A percentile compares a stretch with the other conserved stretches of the same genome.
These are phyloP conservation scores for Blastobotrys americana DNA, from an alignment of 805 yeast species.

Conservation along the genomic window DNA sequence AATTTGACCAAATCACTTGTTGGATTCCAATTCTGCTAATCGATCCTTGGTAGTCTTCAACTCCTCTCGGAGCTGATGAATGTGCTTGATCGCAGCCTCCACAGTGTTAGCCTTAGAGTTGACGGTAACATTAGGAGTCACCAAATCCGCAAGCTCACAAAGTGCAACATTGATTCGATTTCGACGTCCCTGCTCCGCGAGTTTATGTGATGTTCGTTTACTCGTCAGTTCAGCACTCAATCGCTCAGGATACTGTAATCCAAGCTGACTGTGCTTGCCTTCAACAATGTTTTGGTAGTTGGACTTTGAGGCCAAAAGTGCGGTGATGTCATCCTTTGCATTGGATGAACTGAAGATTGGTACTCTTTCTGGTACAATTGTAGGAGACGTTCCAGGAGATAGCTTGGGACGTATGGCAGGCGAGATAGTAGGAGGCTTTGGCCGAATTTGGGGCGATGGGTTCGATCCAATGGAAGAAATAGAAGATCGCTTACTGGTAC, in stretches of 20 bases:
- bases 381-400: slow-evolving; percentile 21
- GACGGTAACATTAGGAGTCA: slow-evolving; percentile 51
- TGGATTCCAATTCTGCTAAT: slow-evolving; percentile 8
- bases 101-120: slow-evolving; percentile 95
- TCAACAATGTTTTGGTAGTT: slow-evolving; percentile 39
- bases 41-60: slow-evolving; percentile 23
- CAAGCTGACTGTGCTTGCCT: slow-evolving; percentile 37
- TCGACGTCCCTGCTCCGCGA: slow-evolving; percentile 94
- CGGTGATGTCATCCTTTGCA: slow-evolving; percentile 13
- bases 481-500: slow-evolving; percentile 4
- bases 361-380: slow-evolving; percentile 15
- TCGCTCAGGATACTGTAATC: slow-evolving; percentile 37
- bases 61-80: slow-evolving; percentile 40
- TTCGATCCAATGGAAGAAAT: slow-evolving; percentile 10
- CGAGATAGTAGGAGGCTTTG: slow-evolving; percentile 13
- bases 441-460: not conserved
- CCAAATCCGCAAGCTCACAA: slow-evolving; percentile 57
- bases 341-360: slow-evolving; percentile 12
- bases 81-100: slow-evolving; percentile 74
- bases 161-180: slow-evolving; percentile 87
- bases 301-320: slow-evolving; percentile 33
- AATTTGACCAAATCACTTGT: not conserved
- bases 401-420: slow-evolving; percentile 24
- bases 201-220: slow-evolving; percentile 71
- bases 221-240: slow-evolving; percentile 33